A percentile compares a stretch with the other conserved stretches of the same genome.
These are phyloP conservation scores for Paraphoma sp. DNA, from an alignment of 2,329 filamentous ascomycete genomes.

Conservation along the genomic window DNA sequence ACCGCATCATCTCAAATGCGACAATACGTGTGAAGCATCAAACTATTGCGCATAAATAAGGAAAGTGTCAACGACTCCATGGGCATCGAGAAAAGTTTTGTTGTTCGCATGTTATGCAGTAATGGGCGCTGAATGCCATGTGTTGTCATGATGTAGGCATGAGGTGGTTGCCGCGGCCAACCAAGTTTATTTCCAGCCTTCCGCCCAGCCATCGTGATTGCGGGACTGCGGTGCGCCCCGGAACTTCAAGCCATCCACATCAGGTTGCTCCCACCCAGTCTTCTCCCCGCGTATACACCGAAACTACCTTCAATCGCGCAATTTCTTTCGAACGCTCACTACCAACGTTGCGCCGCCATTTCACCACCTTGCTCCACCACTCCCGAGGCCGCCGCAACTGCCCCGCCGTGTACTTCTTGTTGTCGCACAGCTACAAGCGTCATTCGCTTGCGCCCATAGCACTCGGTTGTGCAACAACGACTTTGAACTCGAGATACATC, in stretches of 20 bases:
- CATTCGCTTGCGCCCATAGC: slow-evolving; percentile 19
- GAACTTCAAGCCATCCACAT: not conserved
- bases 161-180: slow-evolving; percentile 3
- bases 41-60: too few relatives aligned
- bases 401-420: not conserved
- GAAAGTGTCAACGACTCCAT: too few relatives aligned
- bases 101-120: too few relatives aligned
- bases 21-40: too few relatives aligned
- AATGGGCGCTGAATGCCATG: not conserved
- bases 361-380: slow-evolving; percentile 7
- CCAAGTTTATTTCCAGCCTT: slow-evolving; percentile 1
- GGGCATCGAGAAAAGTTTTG: too few relatives aligned
- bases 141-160: not conserved
- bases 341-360: not conserved
- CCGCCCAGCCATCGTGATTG: slow-evolving; percentile 22
- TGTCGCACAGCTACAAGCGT: slow-evolving; percentile 14
- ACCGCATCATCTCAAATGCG: too few relatives aligned
- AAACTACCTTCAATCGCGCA: not conserved
- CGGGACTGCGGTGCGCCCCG: slow-evolving; percentile 1
- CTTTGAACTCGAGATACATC: not conserved
- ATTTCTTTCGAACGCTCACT: not conserved
- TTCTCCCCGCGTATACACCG: not conserved
- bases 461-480: slow-evolving; percentile 7
- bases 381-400: slow-evolving; percentile 20
- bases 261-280: not conserved